Conservation (phyloP, 306 rosid species). For the Vachellia collinsii region DNA sequence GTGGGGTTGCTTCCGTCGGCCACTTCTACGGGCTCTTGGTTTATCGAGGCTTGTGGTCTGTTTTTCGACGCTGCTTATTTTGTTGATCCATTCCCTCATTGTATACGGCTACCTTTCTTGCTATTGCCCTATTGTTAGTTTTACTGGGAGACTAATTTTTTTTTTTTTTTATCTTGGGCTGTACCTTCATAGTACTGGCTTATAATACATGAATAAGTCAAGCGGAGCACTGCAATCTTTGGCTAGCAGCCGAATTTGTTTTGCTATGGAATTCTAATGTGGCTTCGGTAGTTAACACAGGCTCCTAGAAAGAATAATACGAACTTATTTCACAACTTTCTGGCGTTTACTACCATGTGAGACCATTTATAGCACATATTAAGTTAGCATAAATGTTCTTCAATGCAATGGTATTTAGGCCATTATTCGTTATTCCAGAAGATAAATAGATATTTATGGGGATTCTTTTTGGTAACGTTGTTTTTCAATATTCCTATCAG, state of each 20-base stretch:
- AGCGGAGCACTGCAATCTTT: background rate
- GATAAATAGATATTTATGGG: background rate
- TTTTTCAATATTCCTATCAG: background rate
- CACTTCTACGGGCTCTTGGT: background rate
- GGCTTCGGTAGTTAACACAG: background rate
- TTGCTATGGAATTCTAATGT: background rate
- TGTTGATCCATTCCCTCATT: constrained; percentile 10
- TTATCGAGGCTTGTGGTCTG: constrained; percentile 12
- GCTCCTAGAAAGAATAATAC: background rate
- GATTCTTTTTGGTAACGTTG: background rate
- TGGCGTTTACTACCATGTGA: background rate
- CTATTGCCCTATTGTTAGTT: background rate
- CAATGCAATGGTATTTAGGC: background rate
- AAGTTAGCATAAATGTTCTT: background rate
- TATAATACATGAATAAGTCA: background rate
- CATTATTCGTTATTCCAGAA: background rate
- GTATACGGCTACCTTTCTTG: constrained; percentile 15
- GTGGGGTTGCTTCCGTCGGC: background rate
- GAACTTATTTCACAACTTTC: background rate
- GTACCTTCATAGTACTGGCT: background rate
- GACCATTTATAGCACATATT: background rate
- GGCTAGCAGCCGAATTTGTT: background rate
- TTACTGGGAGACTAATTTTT: background rate
- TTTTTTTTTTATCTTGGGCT: background rate
- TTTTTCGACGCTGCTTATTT: constrained; percentile 6